Percentiles rank a stretch among this genome's conserved stretches.
These are phyloP conservation scores for Euclidium syriacum DNA, from an alignment of 345 rosid species.

Conservation along the genomic window DNA sequence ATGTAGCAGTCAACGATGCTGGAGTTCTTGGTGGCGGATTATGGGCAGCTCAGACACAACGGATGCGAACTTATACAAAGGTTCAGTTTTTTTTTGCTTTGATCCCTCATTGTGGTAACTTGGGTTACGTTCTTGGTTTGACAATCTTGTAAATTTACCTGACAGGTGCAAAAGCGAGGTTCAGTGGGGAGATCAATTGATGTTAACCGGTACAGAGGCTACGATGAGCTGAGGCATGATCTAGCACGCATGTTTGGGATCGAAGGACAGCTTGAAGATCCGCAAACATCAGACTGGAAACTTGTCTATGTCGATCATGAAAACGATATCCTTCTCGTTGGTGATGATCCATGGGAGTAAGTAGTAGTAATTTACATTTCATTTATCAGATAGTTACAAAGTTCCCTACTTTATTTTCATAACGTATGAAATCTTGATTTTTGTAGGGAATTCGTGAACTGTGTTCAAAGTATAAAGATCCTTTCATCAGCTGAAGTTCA, in stretches of 20 bases:
- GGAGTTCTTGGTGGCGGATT: constrained; percentile 73
- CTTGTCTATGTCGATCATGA: constrained; percentile 92
- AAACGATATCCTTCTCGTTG: constrained; percentile 89
- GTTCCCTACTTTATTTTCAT: background rate
- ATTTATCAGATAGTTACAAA: background rate
- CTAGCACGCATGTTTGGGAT: constrained; percentile 95
- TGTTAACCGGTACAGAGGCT: constrained; percentile 77
- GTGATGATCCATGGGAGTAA: constrained; percentile 99
- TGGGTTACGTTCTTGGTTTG: background rate
- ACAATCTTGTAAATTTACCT: background rate
- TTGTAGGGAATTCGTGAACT: constrained; percentile 80
- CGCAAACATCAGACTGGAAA: constrained; percentile 90
- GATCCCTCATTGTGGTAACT: background rate
- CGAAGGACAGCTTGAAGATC: constrained; percentile 96
- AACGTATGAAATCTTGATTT: background rate
- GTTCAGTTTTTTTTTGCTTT: constrained; percentile 35
- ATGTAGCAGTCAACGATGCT: constrained; percentile 64
- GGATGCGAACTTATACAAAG: constrained; percentile 96
- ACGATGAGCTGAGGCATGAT: constrained; percentile 80
- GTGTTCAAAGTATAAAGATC: constrained; percentile 80
- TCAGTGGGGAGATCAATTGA: constrained; percentile 97
- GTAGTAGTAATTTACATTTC: constrained; percentile 24
- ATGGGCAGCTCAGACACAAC: constrained; percentile 81
- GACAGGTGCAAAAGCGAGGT: constrained; percentile 95
- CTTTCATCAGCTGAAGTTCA: constrained; percentile 79